These are phyloP conservation scores for Syzygium aromaticum DNA, from an alignment of 345 rosid species.

Conservation along the genomic window DNA sequence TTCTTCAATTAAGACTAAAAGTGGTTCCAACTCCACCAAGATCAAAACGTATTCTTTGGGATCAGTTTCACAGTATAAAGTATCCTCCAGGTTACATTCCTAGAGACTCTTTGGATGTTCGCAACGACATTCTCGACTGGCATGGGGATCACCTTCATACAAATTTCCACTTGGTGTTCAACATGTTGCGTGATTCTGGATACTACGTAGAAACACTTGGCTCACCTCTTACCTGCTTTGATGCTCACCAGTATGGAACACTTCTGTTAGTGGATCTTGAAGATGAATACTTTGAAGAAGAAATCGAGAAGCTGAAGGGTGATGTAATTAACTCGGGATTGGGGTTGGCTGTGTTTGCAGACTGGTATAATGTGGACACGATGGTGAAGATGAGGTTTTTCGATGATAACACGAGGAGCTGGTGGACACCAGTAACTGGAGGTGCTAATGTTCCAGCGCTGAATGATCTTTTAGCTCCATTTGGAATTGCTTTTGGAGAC, in stretches of 20 bases:
- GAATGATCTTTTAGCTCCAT: constrained; percentile 88
- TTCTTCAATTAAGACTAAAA: constrained; percentile 70
- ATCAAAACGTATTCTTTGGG: constrained; percentile 87
- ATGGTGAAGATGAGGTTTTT: constrained; percentile 99
- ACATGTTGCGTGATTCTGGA: constrained; percentile 86
- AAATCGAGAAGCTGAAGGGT: constrained; percentile 75
- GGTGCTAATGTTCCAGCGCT: constrained; percentile 95
- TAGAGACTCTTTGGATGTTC: constrained; percentile 96
- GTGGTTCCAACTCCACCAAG: constrained; percentile 91
- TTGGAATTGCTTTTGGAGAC: constrained; percentile 97
- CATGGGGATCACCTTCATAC: constrained; percentile 99
- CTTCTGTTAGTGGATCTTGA: constrained; percentile 94
- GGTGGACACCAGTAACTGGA: constrained; percentile 99
- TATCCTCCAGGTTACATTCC: constrained; percentile 99
- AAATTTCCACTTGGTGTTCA: constrained; percentile 90
- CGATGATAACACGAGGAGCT: constrained; percentile 93
- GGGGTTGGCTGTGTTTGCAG: constrained; percentile 86
- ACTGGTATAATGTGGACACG: constrained; percentile 96
- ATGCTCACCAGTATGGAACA: constrained; percentile 89
- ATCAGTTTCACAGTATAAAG: constrained; percentile 92
- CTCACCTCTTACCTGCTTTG: constrained; percentile 94
- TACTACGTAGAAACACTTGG: constrained; percentile 94
- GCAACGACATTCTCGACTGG: constrained; percentile 98
- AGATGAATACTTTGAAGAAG: constrained; percentile 91
- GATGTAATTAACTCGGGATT: constrained; percentile 75